Percentiles rank a stretch among this genome's conserved stretches.
phyloP scores from a whole-genome alignment of 2,329 filamentous ascomycete species.

The Alternaria sp. region DNA sequence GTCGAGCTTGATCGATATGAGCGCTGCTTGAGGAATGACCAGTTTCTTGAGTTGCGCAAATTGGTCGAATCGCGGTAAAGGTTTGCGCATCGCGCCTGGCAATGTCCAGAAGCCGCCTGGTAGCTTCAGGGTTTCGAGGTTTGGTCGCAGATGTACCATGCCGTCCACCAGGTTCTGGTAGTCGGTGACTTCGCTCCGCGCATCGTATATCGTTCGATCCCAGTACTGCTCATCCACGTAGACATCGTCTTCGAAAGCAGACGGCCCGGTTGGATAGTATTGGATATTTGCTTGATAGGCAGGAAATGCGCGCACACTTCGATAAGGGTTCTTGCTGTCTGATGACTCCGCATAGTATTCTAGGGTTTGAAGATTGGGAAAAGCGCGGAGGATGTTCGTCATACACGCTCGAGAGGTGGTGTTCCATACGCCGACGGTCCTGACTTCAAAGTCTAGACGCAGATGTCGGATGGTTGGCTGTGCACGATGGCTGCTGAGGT shows the following conservation, averaged over 20 bases:
- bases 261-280: slow-evolving; percentile 6
- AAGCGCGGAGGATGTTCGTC: slow-evolving; percentile 5
- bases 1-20: slow-evolving; percentile 20
- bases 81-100: slow-evolving; percentile 20
- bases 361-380: slow-evolving; percentile 7
- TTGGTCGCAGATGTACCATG: slow-evolving; percentile 10
- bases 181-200: slow-evolving; percentile 22
- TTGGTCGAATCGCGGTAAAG: slow-evolving; percentile 14
- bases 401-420: not conserved
- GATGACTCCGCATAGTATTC: slow-evolving; percentile 20
- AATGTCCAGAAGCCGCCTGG: slow-evolving; percentile 26
- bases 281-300: slow-evolving; percentile 23
- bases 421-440: slow-evolving; percentile 15
- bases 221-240: not conserved
- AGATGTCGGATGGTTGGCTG: slow-evolving; percentile 10
- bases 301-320: slow-evolving; percentile 18
- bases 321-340: slow-evolving; percentile 16
- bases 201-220: slow-evolving; percentile 19
- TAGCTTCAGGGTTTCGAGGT: slow-evolving; percentile 9
- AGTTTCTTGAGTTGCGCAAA: slow-evolving; percentile 11
- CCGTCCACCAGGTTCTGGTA: slow-evolving; percentile 18
- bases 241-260: not conserved
- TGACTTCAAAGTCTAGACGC: slow-evolving; percentile 21
- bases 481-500: not conserved
- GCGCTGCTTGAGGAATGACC: slow-evolving; percentile 17